phyloP scores from a whole-genome alignment of 1,139 yeast species.

The Pichia sp. region DNA sequence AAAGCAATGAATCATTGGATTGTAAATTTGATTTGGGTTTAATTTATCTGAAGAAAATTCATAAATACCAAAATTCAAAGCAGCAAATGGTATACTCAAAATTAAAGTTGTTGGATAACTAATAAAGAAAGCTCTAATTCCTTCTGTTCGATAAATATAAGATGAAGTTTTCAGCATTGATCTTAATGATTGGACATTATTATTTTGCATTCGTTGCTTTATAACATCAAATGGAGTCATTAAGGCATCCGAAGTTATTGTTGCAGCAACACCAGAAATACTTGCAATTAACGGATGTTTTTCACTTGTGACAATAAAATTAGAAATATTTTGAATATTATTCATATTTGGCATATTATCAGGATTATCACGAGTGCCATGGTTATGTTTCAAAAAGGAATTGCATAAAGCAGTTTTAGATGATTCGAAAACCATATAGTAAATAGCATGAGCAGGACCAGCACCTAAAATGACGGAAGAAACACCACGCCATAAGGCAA shows the following conservation, averaged over 20 bases:
- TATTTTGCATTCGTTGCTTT: slow-evolving; percentile 72
- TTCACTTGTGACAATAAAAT: slow-evolving; percentile 44
- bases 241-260: slow-evolving; percentile 86
- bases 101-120: slow-evolving; percentile 93
- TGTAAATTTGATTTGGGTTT: slow-evolving; percentile 73
- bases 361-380: background rate
- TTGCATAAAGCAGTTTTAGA: slow-evolving; percentile 56
- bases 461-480: slow-evolving; percentile 92
- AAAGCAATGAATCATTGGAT: slow-evolving; percentile 87
- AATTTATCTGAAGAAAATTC: slow-evolving; percentile 73
- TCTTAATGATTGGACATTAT: slow-evolving; percentile 3
- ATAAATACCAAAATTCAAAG: slow-evolving; percentile 88
- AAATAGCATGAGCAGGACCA: slow-evolving; percentile 99
- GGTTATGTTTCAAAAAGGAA: slow-evolving; percentile 4
- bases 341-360: slow-evolving; percentile 9
- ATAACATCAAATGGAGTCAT: slow-evolving; percentile 98
- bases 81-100: slow-evolving; percentile 94
- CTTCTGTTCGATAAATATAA: slow-evolving; percentile 64
- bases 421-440: slow-evolving; percentile 91
- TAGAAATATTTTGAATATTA: slow-evolving; percentile 13
- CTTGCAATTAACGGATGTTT: slow-evolving; percentile 81
- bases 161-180: slow-evolving; percentile 32
- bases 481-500: slow-evolving; percentile 91
- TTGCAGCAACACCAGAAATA: slow-evolving; percentile 88
- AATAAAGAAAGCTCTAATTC: slow-evolving; percentile 75